Conservation (phyloP, 352 stramenopile genomes). For the Pythium phragmitis region DNA sequence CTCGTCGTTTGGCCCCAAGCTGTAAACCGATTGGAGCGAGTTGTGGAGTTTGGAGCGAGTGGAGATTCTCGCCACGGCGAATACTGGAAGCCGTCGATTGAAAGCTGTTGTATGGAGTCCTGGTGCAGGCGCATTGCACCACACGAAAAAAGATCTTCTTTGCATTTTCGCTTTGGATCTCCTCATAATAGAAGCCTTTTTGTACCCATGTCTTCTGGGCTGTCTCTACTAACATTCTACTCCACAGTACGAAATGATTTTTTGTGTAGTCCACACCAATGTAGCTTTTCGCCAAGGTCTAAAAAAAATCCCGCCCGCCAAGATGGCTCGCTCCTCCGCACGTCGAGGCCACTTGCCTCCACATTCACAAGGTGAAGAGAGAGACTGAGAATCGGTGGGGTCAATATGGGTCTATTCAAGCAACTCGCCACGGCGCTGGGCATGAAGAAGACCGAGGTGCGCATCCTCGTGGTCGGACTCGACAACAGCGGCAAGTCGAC, state of each 20-base stretch:
- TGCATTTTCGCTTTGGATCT: neutral
- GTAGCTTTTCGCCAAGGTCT: neutral
- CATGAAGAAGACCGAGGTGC: conserved; percentile 81
- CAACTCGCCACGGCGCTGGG: conserved; percentile 69
- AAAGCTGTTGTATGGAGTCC: neutral
- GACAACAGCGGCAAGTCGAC: conserved; percentile 93
- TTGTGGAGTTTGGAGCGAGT: neutral
- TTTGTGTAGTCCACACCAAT: conserved; percentile 13
- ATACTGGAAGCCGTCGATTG: conserved; percentile 12
- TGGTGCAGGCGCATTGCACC: neutral
- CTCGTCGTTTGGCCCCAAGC: conserved; percentile 92
- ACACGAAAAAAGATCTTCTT: conserved; percentile 7
- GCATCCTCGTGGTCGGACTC: conserved; percentile 88
- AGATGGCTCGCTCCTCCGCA: neutral
- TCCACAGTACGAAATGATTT: conserved; percentile 2
- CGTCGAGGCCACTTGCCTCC: neutral
- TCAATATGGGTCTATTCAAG: conserved; percentile 84
- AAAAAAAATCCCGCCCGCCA: conserved; percentile 7
- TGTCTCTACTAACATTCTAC: conserved; percentile 15
- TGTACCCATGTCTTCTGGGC: conserved; percentile 17
- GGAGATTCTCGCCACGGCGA: conserved; percentile 2
- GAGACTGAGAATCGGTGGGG: neutral
- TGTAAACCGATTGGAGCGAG: conserved; percentile 32
- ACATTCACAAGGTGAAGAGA: neutral
- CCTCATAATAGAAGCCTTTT: conserved; percentile 22